Base-by-base conservation (phyloP, 2,329 filamentous ascomycete genomes). In the Bisporella sp. region DNA sequence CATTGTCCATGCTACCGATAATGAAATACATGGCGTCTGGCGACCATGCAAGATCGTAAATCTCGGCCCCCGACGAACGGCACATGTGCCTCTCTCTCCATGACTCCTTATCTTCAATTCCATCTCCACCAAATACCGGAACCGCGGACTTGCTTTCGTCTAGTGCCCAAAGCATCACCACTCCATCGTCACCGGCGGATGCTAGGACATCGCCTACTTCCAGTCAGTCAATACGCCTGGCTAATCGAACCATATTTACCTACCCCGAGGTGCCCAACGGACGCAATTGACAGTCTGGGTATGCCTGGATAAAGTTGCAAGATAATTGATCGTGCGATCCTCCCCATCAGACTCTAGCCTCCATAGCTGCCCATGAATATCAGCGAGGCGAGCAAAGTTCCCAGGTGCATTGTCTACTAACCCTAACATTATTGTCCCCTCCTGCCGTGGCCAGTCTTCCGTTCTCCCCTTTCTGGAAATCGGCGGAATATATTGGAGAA, bases 31-130 rank as follows among this genome's bases (percentile, higher is more conserved):
- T 75, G 39, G 88, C 90, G 68, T 99, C 93, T n/a, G 95, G 95
- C 45, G 93, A 97, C 95, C 93, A 99, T 46, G 93, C 93, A 51
- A 99, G 74, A 69, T 99, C 93, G 71, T 99, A 99, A 59, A 99
- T 97, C 68, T 99, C 93, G 8, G 91, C 89, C 35, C 91, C 92
- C 55, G 87, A 89, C 43, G 91, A 95, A 55, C 93, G 83, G 69
- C 91, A 97, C 93, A 97, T 97, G 67, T 96, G 89, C 72, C 95
- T 97, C 55, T 92, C 87, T 55, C 92, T 79, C 93, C 93, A 99
- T 59, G 88, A 88, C 70, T 99, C 93, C 69, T 96, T 95, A 67
- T 99, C 93, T 61, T 96, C 93, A 49, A 85, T 77, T 45, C 81
- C 82, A 61, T 96, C 90, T 62, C 91, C 87, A 56, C 91, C 91